A percentile compares a stretch with the other conserved stretches of the same genome.
phyloP scores from a whole-genome alignment of 2,329 filamentous ascomycete genomes.

The Albifimbria verrucaria region DNA sequence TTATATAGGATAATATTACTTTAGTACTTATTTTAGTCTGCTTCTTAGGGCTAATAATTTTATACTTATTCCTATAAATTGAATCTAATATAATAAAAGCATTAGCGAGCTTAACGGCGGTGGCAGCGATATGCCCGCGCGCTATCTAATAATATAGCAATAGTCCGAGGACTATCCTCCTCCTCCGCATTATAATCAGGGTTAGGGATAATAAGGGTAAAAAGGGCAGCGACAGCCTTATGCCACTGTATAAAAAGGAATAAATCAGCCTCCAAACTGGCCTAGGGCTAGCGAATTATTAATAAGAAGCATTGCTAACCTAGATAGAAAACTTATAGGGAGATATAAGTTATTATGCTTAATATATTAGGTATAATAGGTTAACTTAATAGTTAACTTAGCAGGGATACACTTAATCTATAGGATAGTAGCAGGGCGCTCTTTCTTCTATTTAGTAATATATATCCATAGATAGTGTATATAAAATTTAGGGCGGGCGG shows the following conservation, averaged over 20 bases:
- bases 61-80: background rate
- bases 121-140: background rate
- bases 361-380: background rate
- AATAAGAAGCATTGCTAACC: background rate
- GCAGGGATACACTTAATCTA: too few species aligned
- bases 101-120: background rate
- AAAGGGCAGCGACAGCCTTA: background rate
- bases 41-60: too few species aligned
- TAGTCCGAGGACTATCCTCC: background rate
- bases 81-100: background rate
- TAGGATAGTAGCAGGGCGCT: background rate
- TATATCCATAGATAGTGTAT: background rate
- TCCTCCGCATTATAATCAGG: background rate
- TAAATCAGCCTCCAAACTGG: background rate
- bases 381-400: background rate
- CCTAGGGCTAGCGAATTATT: background rate
- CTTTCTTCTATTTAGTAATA: background rate
- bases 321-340: background rate
- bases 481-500: background rate
- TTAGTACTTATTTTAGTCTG: too few species aligned
- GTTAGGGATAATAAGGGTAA: background rate
- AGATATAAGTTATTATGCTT: background rate
- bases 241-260: background rate
- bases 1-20: too few species aligned
- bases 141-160: background rate